These are phyloP conservation scores for Gossypium stocksii DNA, from an alignment of 345 rosid species.

Conservation along the genomic window DNA sequence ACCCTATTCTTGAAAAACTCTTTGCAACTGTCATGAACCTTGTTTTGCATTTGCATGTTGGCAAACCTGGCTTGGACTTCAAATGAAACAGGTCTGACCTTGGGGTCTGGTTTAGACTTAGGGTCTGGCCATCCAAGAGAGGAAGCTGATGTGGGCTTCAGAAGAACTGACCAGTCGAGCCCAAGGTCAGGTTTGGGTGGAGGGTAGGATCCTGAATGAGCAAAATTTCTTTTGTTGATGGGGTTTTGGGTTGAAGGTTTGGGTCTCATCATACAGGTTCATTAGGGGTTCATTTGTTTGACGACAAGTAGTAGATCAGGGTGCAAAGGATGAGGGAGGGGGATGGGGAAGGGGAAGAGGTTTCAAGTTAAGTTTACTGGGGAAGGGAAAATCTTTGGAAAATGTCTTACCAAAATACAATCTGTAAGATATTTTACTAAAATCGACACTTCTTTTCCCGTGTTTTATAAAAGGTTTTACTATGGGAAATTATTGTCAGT, in stretches of 20 bases:
- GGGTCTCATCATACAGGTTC: too few relatives aligned
- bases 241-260: constrained; percentile 30
- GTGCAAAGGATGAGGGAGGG: too few relatives aligned
- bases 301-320: too few relatives aligned
- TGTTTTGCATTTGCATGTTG: constrained; percentile 35
- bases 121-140: constrained; percentile 35
- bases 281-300: too few relatives aligned
- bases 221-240: background rate
- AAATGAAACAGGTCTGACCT: constrained; percentile 16
- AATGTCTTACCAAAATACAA: too few relatives aligned
- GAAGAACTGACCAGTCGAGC: constrained; percentile 16
- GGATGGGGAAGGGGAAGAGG: too few relatives aligned
- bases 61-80: constrained; percentile 32
- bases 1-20: constrained; percentile 27
- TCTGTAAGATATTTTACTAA: too few relatives aligned
- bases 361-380: too few relatives aligned
- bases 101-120: constrained; percentile 17
- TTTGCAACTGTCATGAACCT: constrained; percentile 34
- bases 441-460: too few relatives aligned
- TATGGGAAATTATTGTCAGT: too few relatives aligned
- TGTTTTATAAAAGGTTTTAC: too few relatives aligned
- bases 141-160: background rate
- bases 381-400: too few relatives aligned
- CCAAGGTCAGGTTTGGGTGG: constrained; percentile 26
- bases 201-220: constrained; percentile 14